Base-by-base conservation (phyloP, 805 yeast genomes). In the Novakomyces olei region DNA sequence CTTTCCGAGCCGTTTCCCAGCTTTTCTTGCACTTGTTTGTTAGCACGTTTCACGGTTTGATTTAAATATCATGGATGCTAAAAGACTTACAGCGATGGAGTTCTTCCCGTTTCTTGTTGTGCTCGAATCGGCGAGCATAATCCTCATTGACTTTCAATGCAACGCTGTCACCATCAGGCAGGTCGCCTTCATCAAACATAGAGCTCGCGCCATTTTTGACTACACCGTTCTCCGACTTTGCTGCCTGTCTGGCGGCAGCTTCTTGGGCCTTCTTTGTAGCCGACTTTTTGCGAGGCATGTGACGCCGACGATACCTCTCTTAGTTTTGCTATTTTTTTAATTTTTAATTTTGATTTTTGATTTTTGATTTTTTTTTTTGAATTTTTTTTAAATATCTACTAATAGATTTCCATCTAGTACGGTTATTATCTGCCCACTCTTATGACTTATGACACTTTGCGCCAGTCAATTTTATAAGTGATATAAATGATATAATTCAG, bases 41-140 rank as follows among this genome's bases (percentile, higher is more conserved):
- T 20, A 10, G 10, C n/a, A 29, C 15, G 15, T 8, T 22, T 22
- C n/a, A 8, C 24, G n/a, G 8, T n/a, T n/a, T n/a, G n/a, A n/a
- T n/a, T n/a, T n/a, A n/a, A n/a, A n/a, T n/a, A n/a, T n/a, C n/a
- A n/a, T n/a, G n/a, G n/a, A n/a, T n/a, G n/a, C n/a, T n/a, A 22
- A n/a, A 16, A 10, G 8, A 36, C 40, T 12, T 28, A 40, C 43
- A 36, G 31, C 48, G 34, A 23, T 41, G 44, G 17, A 36, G 39
- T 32, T 42, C 51, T 28, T 46, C 52, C 24, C 55, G 45, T 38
- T 44, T 47, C 35, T 51, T 52, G 32, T 49, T 49, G 30, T 48
- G 43, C 29, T 46, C 45, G 34, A 41, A 41, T 30, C 49, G 41
- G 30, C 38, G 40, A 14, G 50, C 47, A 28, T 38, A 54, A 16